These are phyloP conservation scores for Fusarium gaditjirri DNA, from an alignment of 2,329 filamentous ascomycete species.

Conservation along the genomic window DNA sequence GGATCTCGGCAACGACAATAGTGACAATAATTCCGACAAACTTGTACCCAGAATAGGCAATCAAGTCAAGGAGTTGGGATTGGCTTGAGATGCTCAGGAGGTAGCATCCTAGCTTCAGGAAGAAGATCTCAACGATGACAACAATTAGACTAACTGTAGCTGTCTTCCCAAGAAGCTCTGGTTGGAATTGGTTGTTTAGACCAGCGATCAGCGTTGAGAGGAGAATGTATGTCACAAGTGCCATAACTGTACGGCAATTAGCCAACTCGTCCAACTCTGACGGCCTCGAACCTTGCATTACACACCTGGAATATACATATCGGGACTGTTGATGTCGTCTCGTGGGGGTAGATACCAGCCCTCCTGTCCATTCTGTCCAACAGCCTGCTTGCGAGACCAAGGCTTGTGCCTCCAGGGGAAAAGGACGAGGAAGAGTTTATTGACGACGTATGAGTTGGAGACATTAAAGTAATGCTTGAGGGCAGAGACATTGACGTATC, in stretches of 20 bases:
- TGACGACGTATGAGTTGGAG: conserved; percentile 94
- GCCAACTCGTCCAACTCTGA: not conserved
- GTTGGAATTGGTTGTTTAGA: conserved; percentile 89
- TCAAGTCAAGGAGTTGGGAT: conserved; percentile 89
- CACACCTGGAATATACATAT: conserved; percentile 93
- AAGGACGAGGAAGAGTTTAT: conserved; percentile 91
- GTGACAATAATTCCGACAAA: conserved; percentile 97
- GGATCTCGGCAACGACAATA: conserved; percentile 79
- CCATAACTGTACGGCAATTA: conserved; percentile 74
- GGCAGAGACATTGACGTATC: conserved; percentile 89
- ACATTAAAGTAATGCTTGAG: conserved; percentile 99
- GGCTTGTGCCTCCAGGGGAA: conserved; percentile 98
- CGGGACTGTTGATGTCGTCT: conserved; percentile 96
- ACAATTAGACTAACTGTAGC: conserved; percentile 86
- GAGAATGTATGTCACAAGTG: conserved; percentile 95
- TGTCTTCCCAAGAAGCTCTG: conserved; percentile 90
- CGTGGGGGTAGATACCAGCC: conserved; percentile 88
- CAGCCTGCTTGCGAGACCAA: conserved; percentile 90
- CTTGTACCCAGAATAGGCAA: conserved; percentile 98
- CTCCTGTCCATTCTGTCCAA: conserved; percentile 75
- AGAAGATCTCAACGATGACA: conserved; percentile 87
- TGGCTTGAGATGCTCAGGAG: conserved; percentile 93
- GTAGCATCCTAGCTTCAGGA: conserved; percentile 92
- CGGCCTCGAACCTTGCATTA: conserved; percentile 3
- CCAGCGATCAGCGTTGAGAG: conserved; percentile 91